Conservation (phyloP, 1,284 basidiomycete genomes). For the Moniliophthora roreri region DNA sequence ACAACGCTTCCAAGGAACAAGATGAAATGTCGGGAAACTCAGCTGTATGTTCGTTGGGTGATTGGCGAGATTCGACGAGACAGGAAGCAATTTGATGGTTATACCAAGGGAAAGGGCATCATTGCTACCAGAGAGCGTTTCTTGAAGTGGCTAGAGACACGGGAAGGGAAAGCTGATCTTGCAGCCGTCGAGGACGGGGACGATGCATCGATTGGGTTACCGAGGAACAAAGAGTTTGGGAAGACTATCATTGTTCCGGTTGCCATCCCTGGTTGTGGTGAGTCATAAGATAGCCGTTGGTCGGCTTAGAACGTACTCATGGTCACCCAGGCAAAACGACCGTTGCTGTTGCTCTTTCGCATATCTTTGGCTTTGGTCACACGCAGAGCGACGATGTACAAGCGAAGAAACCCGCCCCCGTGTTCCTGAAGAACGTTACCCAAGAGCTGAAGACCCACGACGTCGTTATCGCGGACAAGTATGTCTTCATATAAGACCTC, state of each 20-base stretch:
- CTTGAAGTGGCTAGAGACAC: conserved; percentile 63
- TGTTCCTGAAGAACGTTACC: conserved; percentile 79
- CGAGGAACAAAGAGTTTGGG: conserved; percentile 41
- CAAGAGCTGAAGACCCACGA: conserved; percentile 61
- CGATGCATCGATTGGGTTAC: conserved; percentile 14
- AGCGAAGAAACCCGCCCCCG: conserved; percentile 74
- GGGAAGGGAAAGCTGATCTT: conserved; percentile 39
- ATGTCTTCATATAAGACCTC: conserved; percentile 20
- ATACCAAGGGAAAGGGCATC: conserved; percentile 76
- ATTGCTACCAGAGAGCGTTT: conserved; percentile 84
- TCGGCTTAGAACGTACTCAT: background rate
- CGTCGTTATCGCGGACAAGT: conserved; percentile 92
- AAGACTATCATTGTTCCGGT: conserved; percentile 89
- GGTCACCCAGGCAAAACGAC: conserved; percentile 79
- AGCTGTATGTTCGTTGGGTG: conserved; percentile 69
- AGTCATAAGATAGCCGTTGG: conserved; percentile 26
- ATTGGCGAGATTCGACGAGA: conserved; percentile 68
- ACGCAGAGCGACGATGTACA: conserved; percentile 92
- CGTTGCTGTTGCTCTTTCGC: conserved; percentile 74
- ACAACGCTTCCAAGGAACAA: conserved; percentile 55
- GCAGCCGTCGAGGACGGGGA: conserved; percentile 22
- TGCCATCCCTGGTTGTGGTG: conserved; percentile 91
- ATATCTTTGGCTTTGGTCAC: conserved; percentile 84
- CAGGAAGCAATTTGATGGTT: conserved; percentile 63
- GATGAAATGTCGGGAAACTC: conserved; percentile 67